Percentiles rank a stretch among this genome's conserved stretches.
Evolutionary conservation across 495 filamentous ascomycete genomes (phyloP).

Genomic region (Pseudevernia furfuracea): DNA sequence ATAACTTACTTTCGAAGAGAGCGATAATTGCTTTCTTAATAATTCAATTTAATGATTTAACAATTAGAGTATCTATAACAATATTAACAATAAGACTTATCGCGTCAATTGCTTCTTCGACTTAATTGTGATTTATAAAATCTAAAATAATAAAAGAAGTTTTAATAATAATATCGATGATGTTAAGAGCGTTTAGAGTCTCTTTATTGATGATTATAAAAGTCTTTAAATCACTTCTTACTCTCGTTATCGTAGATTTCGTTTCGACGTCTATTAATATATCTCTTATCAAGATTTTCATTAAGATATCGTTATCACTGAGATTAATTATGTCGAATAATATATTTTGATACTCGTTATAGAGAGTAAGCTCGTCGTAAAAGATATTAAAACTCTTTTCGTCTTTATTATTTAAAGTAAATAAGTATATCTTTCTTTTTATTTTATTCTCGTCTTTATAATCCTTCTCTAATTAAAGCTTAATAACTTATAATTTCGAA

Average conservation of each 20-base stretch:
- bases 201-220: neutral
- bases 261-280: neutral
- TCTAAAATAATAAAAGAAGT: neutral
- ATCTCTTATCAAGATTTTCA: neutral
- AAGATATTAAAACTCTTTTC: no score
- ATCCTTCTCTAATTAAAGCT: no score
- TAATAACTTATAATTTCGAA: no score
- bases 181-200: neutral
- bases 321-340: neutral
- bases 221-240: neutral
- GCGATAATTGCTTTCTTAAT: constrained; percentile 13
- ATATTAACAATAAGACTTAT: constrained; percentile 9
- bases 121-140: neutral
- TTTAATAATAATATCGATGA: neutral
- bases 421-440: no score
- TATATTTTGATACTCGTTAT: no score
- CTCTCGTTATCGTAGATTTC: neutral
- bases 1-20: constrained; percentile 17
- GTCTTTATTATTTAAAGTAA: no score
- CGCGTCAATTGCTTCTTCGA: constrained; percentile 12
- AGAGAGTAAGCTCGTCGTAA: no score
- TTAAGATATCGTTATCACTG: neutral
- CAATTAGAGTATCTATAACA: neutral
- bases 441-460: no score
- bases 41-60: constrained; percentile 14